Evolutionary conservation across 306 rosid species (phyloP), one percentile per base, ranked within the genome.

Genomic region (Acacia acuminata): DNA sequence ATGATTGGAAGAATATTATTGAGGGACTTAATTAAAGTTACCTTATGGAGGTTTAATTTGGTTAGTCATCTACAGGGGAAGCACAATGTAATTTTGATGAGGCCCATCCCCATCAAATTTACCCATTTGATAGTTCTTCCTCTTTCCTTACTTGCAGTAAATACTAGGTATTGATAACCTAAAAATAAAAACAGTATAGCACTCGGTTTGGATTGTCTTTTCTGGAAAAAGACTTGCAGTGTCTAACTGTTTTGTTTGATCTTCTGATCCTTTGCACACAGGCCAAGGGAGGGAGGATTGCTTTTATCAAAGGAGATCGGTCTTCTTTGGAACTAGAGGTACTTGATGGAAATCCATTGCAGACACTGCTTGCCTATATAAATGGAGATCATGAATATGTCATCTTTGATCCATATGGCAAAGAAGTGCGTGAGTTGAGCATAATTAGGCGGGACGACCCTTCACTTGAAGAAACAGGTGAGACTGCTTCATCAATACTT

Each of bases 271-370:
- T 79, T 44, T 73, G 30, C 55, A 77, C 76, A 38, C 86, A 96
- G 99, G 96, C 97, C 71, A 86, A 82, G 79, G 99, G 98, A 82
- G 99, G 99, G 53, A 89, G 92, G 9, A 85, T 96, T 87, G 89
- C 92, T 68, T 94, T 94, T 80, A 84, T 96, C 71, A 87, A 84
- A 78, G 86, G 82, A 71, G 75, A 88, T 82, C 56, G 50, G 7
- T 75, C 86, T 76, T 72, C 85, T 40, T 56, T 79, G 81, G 80
- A 87, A 69, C 71, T 43, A 77, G 79, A 53, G 81, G 77, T 58
- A 67, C 45, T 25, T 55, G 92, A 87, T 83, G 88, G 82, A 65
- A 88, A 85, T 53, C 48, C 80, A 64, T 84, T 75, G 7, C 79
- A 85, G 69, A 77, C 80, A 22, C 82, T 87, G 70, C 92, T 96